Conservation (phyloP, 805 yeast species). For the Wickerhamiella occidentalis region DNA sequence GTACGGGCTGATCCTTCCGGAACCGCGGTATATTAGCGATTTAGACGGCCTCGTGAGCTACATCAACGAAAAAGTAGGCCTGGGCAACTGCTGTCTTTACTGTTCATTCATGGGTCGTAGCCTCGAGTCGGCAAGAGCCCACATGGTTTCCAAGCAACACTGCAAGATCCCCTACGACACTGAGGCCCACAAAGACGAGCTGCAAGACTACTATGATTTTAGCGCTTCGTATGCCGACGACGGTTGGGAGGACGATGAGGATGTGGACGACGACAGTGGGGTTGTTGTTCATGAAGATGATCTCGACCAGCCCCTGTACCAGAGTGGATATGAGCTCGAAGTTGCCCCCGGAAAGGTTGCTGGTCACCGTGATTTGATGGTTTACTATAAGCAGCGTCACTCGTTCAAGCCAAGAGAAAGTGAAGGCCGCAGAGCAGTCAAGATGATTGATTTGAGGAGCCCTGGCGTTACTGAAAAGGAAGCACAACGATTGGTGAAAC, state of each 20-base stretch:
- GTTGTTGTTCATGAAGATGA: slow-evolving; percentile 21
- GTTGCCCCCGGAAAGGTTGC: slow-evolving; percentile 68
- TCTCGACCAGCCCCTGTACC: slow-evolving; percentile 34
- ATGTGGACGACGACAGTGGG: slow-evolving; percentile 24
- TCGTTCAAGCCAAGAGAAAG: slow-evolving; percentile 38
- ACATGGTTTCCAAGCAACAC: slow-evolving; percentile 75
- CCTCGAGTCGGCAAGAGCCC: slow-evolving; percentile 79
- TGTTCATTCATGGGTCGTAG: slow-evolving; percentile 79
- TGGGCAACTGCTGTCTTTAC: slow-evolving; percentile 71
- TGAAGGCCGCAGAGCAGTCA: slow-evolving; percentile 47
- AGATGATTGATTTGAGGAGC: slow-evolving; percentile 62
- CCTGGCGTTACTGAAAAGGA: slow-evolving; percentile 24
- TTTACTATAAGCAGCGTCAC: slow-evolving; percentile 58
- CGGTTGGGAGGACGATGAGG: slow-evolving; percentile 31
- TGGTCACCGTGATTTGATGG: slow-evolving; percentile 67
- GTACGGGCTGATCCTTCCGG: slow-evolving; percentile 87
- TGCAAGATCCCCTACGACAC: slow-evolving; percentile 80
- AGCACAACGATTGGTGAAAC: slow-evolving; percentile 35
- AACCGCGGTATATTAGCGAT: slow-evolving; percentile 54
- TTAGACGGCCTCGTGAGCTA: slow-evolving; percentile 60
- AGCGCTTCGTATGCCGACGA: slow-evolving; percentile 42
- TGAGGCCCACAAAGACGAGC: slow-evolving; percentile 60
- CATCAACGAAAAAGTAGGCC: slow-evolving; percentile 66
- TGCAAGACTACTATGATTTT: slow-evolving; percentile 78
- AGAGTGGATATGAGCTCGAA: slow-evolving; percentile 52